Conservation (phyloP, 768 basidiomycete genomes). For the Russula olivacea region DNA sequence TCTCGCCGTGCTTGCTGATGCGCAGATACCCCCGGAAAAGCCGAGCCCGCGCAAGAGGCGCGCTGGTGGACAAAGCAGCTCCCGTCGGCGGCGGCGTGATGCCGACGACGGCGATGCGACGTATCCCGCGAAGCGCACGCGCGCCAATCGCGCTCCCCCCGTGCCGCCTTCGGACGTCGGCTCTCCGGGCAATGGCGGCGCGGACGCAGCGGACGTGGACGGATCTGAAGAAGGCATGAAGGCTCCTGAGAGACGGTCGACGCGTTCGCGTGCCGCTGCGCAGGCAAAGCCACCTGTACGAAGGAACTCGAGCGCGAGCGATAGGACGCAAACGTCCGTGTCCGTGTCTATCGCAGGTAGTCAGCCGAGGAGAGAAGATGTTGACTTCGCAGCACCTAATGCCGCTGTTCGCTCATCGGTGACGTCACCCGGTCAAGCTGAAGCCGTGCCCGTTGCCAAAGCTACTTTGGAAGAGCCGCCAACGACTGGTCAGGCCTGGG, state of each 20-base stretch:
- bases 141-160: slow-evolving; percentile 17
- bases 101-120: slow-evolving; percentile 26
- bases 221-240: slow-evolving; percentile 20
- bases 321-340: slow-evolving; percentile 25
- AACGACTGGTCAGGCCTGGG: neutral
- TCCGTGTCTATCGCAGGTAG: slow-evolving; percentile 25
- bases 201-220: slow-evolving; percentile 15
- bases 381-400: neutral
- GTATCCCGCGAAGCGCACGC: slow-evolving; percentile 26
- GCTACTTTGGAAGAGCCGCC: neutral
- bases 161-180: slow-evolving; percentile 16
- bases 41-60: slow-evolving; percentile 26
- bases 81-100: slow-evolving; percentile 25
- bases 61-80: slow-evolving; percentile 15
- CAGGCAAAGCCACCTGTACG: slow-evolving; percentile 15
- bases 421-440: slow-evolving; percentile 13
- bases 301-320: slow-evolving; percentile 26
- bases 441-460: slow-evolving; percentile 1
- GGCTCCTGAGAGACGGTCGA: slow-evolving; percentile 25
- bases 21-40: slow-evolving; percentile 13
- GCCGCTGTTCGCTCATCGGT: slow-evolving; percentile 2
- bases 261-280: slow-evolving; percentile 25
- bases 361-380: slow-evolving; percentile 21
- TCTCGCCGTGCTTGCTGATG: slow-evolving; percentile 11
- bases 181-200: slow-evolving; percentile 21